Conservation (phyloP, 208 protist species). For the Acanthamoeba royreba region DNA sequence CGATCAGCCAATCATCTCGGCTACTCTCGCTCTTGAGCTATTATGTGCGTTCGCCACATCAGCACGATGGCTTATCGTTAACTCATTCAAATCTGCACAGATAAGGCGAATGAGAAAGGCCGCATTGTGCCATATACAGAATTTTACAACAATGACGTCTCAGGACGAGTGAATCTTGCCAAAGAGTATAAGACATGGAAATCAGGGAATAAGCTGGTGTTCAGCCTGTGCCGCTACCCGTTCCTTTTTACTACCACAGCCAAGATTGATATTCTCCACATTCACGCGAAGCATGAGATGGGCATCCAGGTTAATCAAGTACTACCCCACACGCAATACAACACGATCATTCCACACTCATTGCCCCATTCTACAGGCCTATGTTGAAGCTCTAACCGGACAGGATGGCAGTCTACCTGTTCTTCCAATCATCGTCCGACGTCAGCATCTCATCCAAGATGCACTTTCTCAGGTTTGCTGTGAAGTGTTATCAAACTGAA, state of each 20-base stretch:
- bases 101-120: neutral
- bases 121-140: neutral
- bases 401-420: neutral
- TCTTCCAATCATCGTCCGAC: neutral
- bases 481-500: neutral
- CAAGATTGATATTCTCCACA: constrained; percentile 20
- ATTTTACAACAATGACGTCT: neutral
- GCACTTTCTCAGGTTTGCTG: neutral
- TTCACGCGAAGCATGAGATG: neutral
- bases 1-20: neutral
- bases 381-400: neutral
- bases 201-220: neutral
- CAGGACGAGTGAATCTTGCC: neutral
- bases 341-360: neutral
- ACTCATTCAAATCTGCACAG: neutral
- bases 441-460: neutral
- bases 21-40: neutral
- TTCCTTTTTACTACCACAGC: neutral
- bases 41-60: neutral
- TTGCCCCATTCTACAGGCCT: neutral
- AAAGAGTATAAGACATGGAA: constrained; percentile 20
- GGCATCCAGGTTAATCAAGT: neutral
- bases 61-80: neutral
- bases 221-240: neutral
- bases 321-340: neutral